Conservation (phyloP, 2,329 filamentous ascomycete species). For the Scytalidium sp. region DNA sequence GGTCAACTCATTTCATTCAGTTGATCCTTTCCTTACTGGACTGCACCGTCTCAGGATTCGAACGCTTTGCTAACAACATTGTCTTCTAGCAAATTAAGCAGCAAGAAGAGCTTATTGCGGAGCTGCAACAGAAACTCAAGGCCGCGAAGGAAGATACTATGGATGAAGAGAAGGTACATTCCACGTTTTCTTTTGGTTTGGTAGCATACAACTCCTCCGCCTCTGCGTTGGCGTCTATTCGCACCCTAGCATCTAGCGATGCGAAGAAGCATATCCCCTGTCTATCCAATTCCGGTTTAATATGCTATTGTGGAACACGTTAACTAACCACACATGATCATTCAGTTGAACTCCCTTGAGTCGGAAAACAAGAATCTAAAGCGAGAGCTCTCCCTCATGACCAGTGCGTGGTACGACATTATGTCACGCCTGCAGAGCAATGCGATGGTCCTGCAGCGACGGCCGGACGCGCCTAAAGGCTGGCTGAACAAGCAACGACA, state of each 20-base stretch:
- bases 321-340: constrained; percentile 1
- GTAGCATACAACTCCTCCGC: no score
- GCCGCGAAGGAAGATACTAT: constrained; percentile 18
- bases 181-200: constrained; percentile 8
- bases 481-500: constrained; percentile 83
- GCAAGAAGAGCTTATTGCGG: constrained; percentile 21
- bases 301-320: no score
- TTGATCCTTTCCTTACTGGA: constrained; percentile 3
- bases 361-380: constrained; percentile 54
- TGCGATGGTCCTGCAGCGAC: constrained; percentile 72
- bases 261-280: no score
- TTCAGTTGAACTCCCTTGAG: not conserved
- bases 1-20: constrained; percentile 4
- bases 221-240: no score
- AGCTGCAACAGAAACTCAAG: constrained; percentile 25
- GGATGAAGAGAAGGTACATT: constrained; percentile 26
- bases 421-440: constrained; percentile 78
- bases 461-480: constrained; percentile 72
- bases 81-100: constrained; percentile 21
- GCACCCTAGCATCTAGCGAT: no score
- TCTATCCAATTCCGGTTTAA: no score
- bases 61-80: constrained; percentile 17
- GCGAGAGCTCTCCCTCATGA: constrained; percentile 74
- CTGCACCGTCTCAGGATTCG: constrained; percentile 1
- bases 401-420: constrained; percentile 85